These are phyloP conservation scores for Pisolithus orientalis DNA, from an alignment of 768 basidiomycete genomes.

Conservation along the genomic window DNA sequence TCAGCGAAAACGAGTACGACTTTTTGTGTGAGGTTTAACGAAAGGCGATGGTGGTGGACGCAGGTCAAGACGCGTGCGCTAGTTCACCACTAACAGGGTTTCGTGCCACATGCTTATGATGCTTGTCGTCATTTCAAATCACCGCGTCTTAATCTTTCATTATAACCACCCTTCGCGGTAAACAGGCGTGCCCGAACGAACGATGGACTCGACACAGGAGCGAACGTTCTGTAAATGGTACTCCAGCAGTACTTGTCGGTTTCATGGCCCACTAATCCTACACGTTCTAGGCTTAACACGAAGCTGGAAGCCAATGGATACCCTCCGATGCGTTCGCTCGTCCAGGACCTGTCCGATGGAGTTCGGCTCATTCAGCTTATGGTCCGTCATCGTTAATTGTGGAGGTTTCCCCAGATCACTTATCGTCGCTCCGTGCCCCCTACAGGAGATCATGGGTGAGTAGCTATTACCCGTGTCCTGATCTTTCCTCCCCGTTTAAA, in stretches of 20 bases:
- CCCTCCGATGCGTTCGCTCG: constrained; percentile 84
- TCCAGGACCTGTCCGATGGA: constrained; percentile 89
- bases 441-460: constrained; percentile 93
- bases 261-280: background rate
- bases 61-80: constrained; percentile 20
- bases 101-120: background rate
- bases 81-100: background rate
- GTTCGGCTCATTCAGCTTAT: constrained; percentile 93
- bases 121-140: too few relatives aligned
- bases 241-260: constrained; percentile 1
- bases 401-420: background rate
- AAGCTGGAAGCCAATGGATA: constrained; percentile 84
- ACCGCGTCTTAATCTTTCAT: background rate
- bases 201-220: constrained; percentile 46
- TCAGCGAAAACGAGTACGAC: constrained; percentile 1
- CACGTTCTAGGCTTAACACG: constrained; percentile 78
- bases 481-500: constrained; percentile 5
- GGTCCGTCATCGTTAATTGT: constrained; percentile 38
- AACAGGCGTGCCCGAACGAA: background rate
- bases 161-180: too few relatives aligned
- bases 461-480: constrained; percentile 1
- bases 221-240: constrained; percentile 92
- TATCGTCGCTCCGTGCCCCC: constrained; percentile 1
- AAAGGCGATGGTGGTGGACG: constrained; percentile 6
- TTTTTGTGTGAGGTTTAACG: background rate